These are phyloP conservation scores for Termitomyces sp. DNA, from an alignment of 768 basidiomycete genomes.

Conservation along the genomic window DNA sequence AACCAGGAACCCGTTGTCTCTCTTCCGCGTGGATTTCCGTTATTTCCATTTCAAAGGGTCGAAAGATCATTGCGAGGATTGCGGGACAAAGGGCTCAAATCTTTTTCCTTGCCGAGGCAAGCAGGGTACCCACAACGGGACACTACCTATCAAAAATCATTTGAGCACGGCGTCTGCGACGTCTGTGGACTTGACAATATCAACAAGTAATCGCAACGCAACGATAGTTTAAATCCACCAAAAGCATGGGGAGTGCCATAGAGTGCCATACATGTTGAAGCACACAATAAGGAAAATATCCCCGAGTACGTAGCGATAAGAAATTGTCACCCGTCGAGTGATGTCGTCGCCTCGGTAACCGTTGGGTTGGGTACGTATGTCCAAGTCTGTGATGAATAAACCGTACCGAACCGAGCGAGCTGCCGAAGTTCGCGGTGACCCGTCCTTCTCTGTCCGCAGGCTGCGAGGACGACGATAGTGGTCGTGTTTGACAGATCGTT, in stretches of 20 bases:
- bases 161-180: background rate
- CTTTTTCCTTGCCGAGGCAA: constrained; percentile 1
- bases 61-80: background rate
- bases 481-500: background rate
- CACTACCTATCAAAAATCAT: constrained; percentile 5
- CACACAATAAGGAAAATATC: constrained; percentile 3
- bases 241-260: background rate
- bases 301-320: constrained; percentile 6
- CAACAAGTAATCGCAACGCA: constrained; percentile 1
- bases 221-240: background rate
- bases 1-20: constrained; percentile 10
- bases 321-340: constrained; percentile 1
- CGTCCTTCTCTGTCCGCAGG: background rate
- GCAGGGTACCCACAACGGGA: background rate
- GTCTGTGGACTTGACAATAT: background rate
- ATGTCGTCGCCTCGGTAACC: constrained; percentile 20
- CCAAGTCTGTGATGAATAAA: constrained; percentile 7
- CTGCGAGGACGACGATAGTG: background rate
- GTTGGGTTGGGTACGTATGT: constrained; percentile 9
- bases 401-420: constrained; percentile 1
- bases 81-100: background rate
- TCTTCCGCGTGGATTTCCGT: background rate
- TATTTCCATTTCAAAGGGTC: constrained; percentile 1
- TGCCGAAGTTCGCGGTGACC: background rate
- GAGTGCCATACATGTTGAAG: background rate